These are phyloP conservation scores for Patellifolia procumbens DNA, from an alignment of 179 eudicot genomes.

Conservation along the genomic window DNA sequence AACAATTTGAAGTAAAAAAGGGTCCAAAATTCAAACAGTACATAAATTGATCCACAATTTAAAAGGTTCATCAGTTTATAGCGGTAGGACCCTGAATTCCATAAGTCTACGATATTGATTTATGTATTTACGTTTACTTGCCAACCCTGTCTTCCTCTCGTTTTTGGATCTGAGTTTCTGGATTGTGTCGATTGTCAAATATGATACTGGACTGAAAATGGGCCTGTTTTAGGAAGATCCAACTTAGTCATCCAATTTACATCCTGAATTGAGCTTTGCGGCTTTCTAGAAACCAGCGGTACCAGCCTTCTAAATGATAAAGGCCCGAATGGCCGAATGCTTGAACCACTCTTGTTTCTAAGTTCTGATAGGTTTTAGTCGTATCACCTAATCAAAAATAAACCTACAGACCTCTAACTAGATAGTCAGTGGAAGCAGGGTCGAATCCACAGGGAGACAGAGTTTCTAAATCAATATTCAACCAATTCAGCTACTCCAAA, in stretches of 20 bases:
- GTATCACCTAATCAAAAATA: too few species aligned
- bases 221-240: not conserved
- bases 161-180: not conserved
- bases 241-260: not conserved
- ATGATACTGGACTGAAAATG: not conserved
- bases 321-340: not conserved
- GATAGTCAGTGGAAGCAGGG: too few species aligned
- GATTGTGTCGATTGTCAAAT: not conserved
- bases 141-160: not conserved
- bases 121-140: too few species aligned
- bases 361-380: not conserved
- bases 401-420: too few species aligned
- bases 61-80: too few species aligned
- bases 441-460: too few species aligned
- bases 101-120: too few species aligned
- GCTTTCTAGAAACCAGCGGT: not conserved
- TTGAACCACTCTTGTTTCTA: not conserved
- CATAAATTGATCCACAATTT: too few species aligned
- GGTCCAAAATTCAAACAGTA: not conserved
- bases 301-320: not conserved
- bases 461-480: too few species aligned
- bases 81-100: too few species aligned
- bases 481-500: too few species aligned
- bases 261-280: too few species aligned
- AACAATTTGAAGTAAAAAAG: not conserved